phyloP scores from a whole-genome alignment of 768 basidiomycete species.

The Kwoniella mangroviensis region DNA sequence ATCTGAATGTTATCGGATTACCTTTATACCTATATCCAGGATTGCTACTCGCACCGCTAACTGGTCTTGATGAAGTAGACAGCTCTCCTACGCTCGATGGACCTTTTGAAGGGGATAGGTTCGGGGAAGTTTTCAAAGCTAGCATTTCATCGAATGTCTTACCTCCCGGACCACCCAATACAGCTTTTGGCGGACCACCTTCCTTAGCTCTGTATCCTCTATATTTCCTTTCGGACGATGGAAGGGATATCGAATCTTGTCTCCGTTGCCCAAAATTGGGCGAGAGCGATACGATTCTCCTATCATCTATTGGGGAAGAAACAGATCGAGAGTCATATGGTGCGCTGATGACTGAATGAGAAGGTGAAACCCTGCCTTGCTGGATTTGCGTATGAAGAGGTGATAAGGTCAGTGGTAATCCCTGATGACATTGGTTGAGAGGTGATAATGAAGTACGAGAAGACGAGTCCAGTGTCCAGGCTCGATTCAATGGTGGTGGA shows the following conservation, averaged over 20 bases:
- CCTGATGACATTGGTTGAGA: not conserved
- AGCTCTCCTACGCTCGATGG: not conserved
- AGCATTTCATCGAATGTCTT: constrained; percentile 42
- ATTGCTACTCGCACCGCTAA: not conserved
- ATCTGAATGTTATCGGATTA: constrained; percentile 18
- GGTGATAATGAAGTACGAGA: constrained; percentile 9
- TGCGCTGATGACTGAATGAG: constrained; percentile 4
- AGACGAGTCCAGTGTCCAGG: constrained; percentile 13
- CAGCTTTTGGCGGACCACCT: constrained; percentile 42
- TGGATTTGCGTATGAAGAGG: not conserved
- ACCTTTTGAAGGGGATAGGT: not conserved
- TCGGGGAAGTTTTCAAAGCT: constrained; percentile 10
- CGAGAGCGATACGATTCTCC: constrained; percentile 8
- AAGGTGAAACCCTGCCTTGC: constrained; percentile 2
- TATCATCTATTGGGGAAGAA: not conserved
- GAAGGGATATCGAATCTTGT: not conserved
- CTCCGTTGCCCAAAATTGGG: not conserved
- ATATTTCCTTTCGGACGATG: constrained; percentile 8
- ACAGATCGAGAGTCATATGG: constrained; percentile 1
- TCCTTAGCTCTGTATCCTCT: constrained; percentile 14
- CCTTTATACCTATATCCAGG: constrained; percentile 17
- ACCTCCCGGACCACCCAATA: constrained; percentile 42
- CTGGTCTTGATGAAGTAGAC: not conserved
- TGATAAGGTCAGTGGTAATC: constrained; percentile 4
- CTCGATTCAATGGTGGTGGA: constrained; percentile 10